Conservation (phyloP, 108 stramenopile species). For the Nitzschia putrida region DNA sequence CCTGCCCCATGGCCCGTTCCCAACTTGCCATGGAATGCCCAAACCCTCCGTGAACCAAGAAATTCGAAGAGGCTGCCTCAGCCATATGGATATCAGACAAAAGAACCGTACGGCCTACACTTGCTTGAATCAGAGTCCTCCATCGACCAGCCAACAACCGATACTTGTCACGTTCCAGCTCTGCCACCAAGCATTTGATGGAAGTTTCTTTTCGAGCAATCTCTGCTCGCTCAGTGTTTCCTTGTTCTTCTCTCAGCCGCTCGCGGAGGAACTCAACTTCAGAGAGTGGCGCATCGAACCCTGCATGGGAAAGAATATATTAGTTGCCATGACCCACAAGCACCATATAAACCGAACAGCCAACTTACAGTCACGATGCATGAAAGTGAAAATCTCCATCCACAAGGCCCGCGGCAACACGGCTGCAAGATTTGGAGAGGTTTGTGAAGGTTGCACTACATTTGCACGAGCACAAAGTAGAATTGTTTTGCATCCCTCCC, state of each 20-base stretch:
- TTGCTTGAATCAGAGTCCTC: constrained; percentile 55
- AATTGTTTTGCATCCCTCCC: constrained; percentile 53
- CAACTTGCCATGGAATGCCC: too few species aligned
- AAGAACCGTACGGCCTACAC: constrained; percentile 2
- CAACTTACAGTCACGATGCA: constrained; percentile 76
- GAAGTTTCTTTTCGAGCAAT: constrained; percentile 60
- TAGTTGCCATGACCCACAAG: background rate
- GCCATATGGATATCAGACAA: constrained; percentile 20
- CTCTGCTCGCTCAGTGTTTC: constrained; percentile 50
- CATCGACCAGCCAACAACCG: constrained; percentile 64
- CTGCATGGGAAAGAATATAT: constrained; percentile 29
- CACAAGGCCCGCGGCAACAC: constrained; percentile 73
- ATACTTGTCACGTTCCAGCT: constrained; percentile 57
- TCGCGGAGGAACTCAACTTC: constrained; percentile 62
- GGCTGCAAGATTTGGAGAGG: constrained; percentile 61
- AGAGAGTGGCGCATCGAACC: constrained; percentile 72
- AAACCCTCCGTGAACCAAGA: too few species aligned
- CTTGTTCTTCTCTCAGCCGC: constrained; percentile 71
- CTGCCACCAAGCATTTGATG: constrained; percentile 46
- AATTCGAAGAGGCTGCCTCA: constrained; percentile 29
- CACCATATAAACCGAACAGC: background rate
- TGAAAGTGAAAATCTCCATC: constrained; percentile 82
- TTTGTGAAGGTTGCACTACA: constrained; percentile 38
- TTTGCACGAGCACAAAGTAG: constrained; percentile 73
- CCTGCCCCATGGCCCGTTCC: too few species aligned